These are phyloP conservation scores for Tulasnella sp. DNA, from an alignment of 768 basidiomycete genomes.

Conservation along the genomic window DNA sequence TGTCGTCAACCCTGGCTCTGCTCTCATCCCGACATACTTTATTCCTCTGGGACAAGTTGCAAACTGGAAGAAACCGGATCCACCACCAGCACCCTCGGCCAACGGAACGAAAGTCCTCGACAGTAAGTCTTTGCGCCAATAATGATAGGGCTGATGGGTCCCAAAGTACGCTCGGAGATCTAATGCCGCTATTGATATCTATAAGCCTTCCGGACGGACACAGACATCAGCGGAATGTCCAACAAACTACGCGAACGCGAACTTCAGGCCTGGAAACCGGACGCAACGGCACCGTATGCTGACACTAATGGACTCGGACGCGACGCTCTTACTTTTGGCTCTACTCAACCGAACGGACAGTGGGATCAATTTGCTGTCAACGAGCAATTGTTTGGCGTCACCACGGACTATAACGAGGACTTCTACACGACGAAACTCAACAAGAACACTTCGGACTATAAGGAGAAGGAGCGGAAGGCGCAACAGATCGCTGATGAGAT, in stretches of 20 bases:
- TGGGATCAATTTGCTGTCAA: slow-evolving; percentile 97
- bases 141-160: not conserved
- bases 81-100: slow-evolving; percentile 20
- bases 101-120: slow-evolving; percentile 28
- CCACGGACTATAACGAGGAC: slow-evolving; percentile 88
- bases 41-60: slow-evolving; percentile 47
- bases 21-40: slow-evolving; percentile 67
- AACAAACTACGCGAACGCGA: slow-evolving; percentile 61
- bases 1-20: slow-evolving; percentile 58
- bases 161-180: slow-evolving; percentile 12
- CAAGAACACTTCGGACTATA: slow-evolving; percentile 75
- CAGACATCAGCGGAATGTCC: slow-evolving; percentile 63
- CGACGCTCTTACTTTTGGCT: slow-evolving; percentile 54
- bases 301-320: slow-evolving; percentile 44
- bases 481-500: slow-evolving; percentile 89
- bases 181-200: slow-evolving; percentile 13
- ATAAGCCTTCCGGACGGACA: slow-evolving; percentile 75
- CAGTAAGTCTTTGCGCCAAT: slow-evolving; percentile 14
- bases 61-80: slow-evolving; percentile 27
- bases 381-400: slow-evolving; percentile 89
- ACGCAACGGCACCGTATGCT: slow-evolving; percentile 38
- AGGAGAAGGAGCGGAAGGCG: slow-evolving; percentile 83
- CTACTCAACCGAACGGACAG: slow-evolving; percentile 43
- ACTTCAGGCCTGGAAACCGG: slow-evolving; percentile 72
- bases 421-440: slow-evolving; percentile 93